Percentiles rank a stretch among this genome's conserved stretches.
Evolutionary conservation across 2,329 filamentous ascomycete species (phyloP).

Genomic region (Fusarium fujikuroi): DNA sequence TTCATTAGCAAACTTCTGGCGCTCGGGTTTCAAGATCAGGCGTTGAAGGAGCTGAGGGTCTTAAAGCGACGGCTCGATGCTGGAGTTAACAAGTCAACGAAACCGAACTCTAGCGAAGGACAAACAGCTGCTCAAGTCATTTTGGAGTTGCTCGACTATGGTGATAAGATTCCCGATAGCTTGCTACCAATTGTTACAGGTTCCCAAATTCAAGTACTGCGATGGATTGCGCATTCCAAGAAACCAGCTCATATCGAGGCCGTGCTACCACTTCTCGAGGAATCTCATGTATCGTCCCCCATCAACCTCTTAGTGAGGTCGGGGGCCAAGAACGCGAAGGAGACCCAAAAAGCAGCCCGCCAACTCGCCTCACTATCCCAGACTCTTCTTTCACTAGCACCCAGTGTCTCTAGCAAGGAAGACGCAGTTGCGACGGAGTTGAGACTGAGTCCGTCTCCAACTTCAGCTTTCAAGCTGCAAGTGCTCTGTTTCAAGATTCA

Average conservation of each 20-base stretch:
- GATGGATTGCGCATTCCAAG: constrained; percentile 69
- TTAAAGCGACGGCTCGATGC: constrained; percentile 72
- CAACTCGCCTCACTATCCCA: constrained; percentile 76
- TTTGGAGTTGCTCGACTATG: constrained; percentile 71
- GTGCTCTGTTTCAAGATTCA: constrained; percentile 69
- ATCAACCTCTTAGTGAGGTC: constrained; percentile 64
- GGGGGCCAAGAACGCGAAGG: constrained; percentile 55
- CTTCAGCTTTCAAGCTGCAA: constrained; percentile 71
- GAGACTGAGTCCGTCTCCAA: constrained; percentile 66
- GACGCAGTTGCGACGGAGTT: constrained; percentile 66
- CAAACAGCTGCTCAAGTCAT: constrained; percentile 52
- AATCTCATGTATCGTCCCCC: constrained; percentile 65
- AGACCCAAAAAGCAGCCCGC: constrained; percentile 67
- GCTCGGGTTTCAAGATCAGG: constrained; percentile 73
- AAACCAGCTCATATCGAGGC: constrained; percentile 70
- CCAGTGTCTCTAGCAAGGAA: constrained; percentile 72
- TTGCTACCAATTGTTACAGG: constrained; percentile 67
- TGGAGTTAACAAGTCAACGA: constrained; percentile 48
- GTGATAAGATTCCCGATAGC: constrained; percentile 54
- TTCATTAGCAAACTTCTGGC: constrained; percentile 73
- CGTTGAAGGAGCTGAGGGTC: constrained; percentile 73
- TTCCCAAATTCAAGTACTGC: constrained; percentile 73
- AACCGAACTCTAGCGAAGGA: constrained; percentile 45
- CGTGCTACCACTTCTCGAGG: constrained; percentile 64
- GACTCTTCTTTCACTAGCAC: constrained; percentile 71